phyloP scores from a whole-genome alignment of 2,329 filamentous ascomycete genomes.

The Aspergillus floridensis region DNA sequence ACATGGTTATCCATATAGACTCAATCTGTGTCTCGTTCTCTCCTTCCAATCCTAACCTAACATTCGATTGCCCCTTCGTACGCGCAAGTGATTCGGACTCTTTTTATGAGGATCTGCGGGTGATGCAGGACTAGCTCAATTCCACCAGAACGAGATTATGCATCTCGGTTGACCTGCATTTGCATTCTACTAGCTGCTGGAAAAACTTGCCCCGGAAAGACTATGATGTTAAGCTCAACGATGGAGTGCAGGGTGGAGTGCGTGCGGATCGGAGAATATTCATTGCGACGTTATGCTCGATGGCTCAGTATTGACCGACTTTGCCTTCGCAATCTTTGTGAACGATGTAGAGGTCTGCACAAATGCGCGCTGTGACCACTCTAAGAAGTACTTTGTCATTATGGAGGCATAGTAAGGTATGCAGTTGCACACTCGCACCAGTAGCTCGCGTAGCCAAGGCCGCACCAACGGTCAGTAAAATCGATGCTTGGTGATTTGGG shows the following conservation, averaged over 20 bases:
- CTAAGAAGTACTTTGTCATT: too few relatives aligned
- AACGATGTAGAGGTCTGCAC: too few relatives aligned
- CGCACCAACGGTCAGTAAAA: too few relatives aligned
- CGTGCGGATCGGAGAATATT: background rate
- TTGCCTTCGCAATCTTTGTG: background rate
- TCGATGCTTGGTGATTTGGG: too few relatives aligned
- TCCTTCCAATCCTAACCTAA: background rate
- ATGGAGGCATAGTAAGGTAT: too few relatives aligned
- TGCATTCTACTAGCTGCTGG: background rate
- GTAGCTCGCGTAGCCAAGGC: too few relatives aligned
- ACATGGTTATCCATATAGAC: background rate
- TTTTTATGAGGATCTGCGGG: background rate
- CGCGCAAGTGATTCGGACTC: background rate
- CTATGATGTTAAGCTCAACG: background rate
- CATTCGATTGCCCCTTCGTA: background rate
- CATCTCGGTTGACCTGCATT: background rate
- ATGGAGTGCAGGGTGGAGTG: background rate
- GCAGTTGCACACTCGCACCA: too few relatives aligned
- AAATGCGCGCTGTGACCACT: too few relatives aligned
- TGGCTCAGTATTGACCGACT: slow-evolving; percentile 3
- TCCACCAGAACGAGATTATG: background rate
- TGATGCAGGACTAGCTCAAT: background rate
- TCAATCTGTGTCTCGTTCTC: background rate
- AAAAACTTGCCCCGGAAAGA: background rate
- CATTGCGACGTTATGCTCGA: background rate